These are phyloP conservation scores for Viola odorata DNA, from an alignment of 345 rosid genomes.

Conservation along the genomic window DNA sequence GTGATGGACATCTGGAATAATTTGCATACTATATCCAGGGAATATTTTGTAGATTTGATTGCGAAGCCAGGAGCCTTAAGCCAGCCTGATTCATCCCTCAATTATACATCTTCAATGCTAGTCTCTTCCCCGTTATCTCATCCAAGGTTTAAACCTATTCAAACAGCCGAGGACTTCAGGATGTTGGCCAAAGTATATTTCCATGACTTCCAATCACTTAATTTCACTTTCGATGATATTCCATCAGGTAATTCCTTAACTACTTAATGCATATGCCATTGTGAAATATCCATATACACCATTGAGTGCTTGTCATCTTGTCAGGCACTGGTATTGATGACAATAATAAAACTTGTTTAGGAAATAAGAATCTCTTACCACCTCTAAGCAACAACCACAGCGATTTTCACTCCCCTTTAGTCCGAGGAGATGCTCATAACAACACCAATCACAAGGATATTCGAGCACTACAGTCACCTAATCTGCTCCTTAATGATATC, in stretches of 20 bases:
- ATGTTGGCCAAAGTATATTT: slow-evolving; percentile 15
- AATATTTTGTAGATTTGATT: slow-evolving; percentile 26
- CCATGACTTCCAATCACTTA: slow-evolving; percentile 12
- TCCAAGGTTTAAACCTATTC: slow-evolving; percentile 18
- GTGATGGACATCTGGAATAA: slow-evolving; percentile 1
- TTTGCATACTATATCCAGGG: slow-evolving; percentile 13
- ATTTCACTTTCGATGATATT: slow-evolving; percentile 13
- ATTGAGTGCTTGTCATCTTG: slow-evolving; percentile 1
- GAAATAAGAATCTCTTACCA: too few species aligned
- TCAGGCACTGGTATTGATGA: slow-evolving; percentile 17
- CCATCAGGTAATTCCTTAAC: slow-evolving; percentile 15
- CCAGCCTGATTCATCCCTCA: slow-evolving; percentile 24
- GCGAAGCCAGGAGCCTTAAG: slow-evolving; percentile 20
- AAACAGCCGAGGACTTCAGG: slow-evolving; percentile 16
- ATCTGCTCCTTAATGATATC: slow-evolving; percentile 2
- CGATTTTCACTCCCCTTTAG: too few species aligned
- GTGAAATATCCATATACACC: neutral
- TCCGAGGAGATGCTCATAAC: too few species aligned
- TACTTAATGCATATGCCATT: neutral
- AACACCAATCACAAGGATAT: slow-evolving; percentile 10
- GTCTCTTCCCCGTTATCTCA: slow-evolving; percentile 24
- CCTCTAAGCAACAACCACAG: too few species aligned
- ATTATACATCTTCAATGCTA: slow-evolving; percentile 16
- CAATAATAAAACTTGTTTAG: slow-evolving; percentile 14
- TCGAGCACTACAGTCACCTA: slow-evolving; percentile 11